Conservation (phyloP, 2,329 filamentous ascomycete species). For the Trichoderma koningii region DNA sequence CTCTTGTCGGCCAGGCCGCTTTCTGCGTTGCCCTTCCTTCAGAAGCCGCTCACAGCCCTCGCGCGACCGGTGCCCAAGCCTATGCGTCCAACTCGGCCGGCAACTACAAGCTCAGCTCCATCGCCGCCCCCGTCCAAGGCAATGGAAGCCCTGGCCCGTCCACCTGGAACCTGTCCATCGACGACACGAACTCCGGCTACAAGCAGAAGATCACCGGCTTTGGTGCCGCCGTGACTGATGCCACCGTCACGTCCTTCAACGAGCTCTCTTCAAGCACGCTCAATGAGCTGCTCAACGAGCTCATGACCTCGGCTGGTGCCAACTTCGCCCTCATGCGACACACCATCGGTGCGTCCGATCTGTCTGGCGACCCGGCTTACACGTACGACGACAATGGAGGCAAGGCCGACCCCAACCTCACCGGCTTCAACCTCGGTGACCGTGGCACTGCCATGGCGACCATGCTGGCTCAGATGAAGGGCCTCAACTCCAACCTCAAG, state of each 20-base stretch:
- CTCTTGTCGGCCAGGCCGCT: conserved; percentile 21
- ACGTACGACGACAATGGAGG: conserved; percentile 43
- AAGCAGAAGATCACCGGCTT: conserved; percentile 46
- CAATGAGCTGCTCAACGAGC: conserved; percentile 38
- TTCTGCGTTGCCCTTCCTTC: conserved; percentile 20
- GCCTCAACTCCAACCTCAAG: conserved; percentile 38
- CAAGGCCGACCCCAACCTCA: conserved; percentile 36
- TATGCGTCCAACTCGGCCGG: conserved; percentile 43
- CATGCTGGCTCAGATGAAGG: conserved; percentile 41
- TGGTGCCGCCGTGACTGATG: conserved; percentile 45
- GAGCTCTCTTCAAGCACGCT: conserved; percentile 37
- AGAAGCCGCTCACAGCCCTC: conserved; percentile 11
- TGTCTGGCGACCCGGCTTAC: conserved; percentile 43
- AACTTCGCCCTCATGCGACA: conserved; percentile 44
- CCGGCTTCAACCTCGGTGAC: conserved; percentile 41
- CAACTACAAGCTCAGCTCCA: conserved; percentile 39
- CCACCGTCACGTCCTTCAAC: conserved; percentile 43
- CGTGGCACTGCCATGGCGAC: conserved; percentile 43
- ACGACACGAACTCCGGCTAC: conserved; percentile 42
- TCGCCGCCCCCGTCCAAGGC: conserved; percentile 41
- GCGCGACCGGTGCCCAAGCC: conserved; percentile 29
- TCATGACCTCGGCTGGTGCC: conserved; percentile 42
- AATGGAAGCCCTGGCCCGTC: conserved; percentile 38
- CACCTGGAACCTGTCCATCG: conserved; percentile 43
- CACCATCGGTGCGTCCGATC: conserved; percentile 44